These are phyloP conservation scores for Dothidotthia symphoricarpi DNA, from an alignment of 2,329 filamentous ascomycete genomes.

Conservation along the genomic window DNA sequence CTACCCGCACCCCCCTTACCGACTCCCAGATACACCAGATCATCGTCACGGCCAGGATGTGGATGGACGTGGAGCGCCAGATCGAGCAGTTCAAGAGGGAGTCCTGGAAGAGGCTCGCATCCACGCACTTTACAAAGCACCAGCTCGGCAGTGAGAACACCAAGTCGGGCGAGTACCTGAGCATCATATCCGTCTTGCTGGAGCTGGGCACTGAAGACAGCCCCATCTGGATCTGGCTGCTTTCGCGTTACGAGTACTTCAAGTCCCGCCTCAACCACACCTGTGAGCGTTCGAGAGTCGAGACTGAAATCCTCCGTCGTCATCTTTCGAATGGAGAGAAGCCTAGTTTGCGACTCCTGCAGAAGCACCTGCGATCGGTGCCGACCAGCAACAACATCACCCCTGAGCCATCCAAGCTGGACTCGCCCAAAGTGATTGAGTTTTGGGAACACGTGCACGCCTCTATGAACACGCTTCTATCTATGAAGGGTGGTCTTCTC, in stretches of 20 bases:
- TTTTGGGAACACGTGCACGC: conserved; percentile 86
- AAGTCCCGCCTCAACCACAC: conserved; percentile 79
- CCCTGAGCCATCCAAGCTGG: conserved; percentile 59
- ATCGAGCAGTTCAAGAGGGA: conserved; percentile 85
- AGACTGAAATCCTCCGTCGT: conserved; percentile 86
- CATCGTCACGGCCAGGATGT: conserved; percentile 87
- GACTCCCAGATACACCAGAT: conserved; percentile 84
- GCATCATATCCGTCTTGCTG: conserved; percentile 82
- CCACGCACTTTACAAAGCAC: conserved; percentile 58
- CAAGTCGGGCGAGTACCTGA: conserved; percentile 80
- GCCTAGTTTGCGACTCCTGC: conserved; percentile 66
- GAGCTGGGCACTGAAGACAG: conserved; percentile 94
- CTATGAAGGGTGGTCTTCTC: conserved; percentile 71
- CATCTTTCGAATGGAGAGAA: conserved; percentile 73
- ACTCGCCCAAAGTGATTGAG: conserved; percentile 77
- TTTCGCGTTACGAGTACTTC: conserved; percentile 84
- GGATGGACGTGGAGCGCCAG: conserved; percentile 88
- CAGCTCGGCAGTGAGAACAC: conserved; percentile 48
- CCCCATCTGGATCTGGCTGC: conserved; percentile 93
- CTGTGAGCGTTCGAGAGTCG: conserved; percentile 82
- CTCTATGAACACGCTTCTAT: conserved; percentile 73
- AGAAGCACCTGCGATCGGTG: conserved; percentile 72
- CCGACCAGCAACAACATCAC: conserved; percentile 62
- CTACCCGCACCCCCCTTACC: conserved; percentile 57
- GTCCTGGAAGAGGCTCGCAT: conserved; percentile 77